Percentiles rank a stretch among this genome's conserved stretches.
Evolutionary conservation across 1,284 basidiomycete genomes (phyloP).

Genomic region (Trametes sp.): DNA sequence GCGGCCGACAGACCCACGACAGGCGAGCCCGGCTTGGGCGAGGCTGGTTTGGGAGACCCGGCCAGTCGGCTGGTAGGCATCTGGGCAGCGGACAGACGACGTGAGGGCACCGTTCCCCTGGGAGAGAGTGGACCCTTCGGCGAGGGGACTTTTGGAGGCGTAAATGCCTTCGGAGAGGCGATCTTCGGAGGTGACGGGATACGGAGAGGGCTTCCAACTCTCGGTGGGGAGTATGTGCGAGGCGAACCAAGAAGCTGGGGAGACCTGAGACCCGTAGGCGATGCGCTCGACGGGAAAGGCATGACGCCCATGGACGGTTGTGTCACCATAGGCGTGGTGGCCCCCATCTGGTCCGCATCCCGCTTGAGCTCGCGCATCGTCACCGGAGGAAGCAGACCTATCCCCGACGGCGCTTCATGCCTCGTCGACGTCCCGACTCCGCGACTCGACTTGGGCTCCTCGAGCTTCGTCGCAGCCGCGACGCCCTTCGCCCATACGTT

Average conservation of each 20-base stretch:
- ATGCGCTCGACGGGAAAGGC: conserved; percentile 41
- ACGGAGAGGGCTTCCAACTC: conserved; percentile 32
- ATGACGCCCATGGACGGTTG: conserved; percentile 27
- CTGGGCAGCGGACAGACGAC: conserved; percentile 30
- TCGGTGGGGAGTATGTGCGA: conserved; percentile 44
- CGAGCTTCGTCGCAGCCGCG: conserved; percentile 19
- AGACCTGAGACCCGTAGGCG: conserved; percentile 43
- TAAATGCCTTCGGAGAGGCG: conserved; percentile 19
- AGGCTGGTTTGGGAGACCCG: conserved; percentile 31
- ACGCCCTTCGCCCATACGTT: conserved; percentile 32
- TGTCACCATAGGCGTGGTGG: conserved; percentile 28
- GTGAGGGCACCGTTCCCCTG: conserved; percentile 8
- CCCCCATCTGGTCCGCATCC: conserved; percentile 38
- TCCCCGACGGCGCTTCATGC: conserved; percentile 19
- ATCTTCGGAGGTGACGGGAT: conserved; percentile 30
- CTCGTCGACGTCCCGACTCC: conserved; percentile 18
- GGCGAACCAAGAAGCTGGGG: conserved; percentile 44
- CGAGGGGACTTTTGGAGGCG: conserved; percentile 33
- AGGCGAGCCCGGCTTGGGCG: conserved; percentile 36
- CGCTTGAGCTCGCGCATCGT: conserved; percentile 34
- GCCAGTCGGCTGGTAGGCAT: conserved; percentile 34
- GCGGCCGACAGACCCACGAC: conserved; percentile 30
- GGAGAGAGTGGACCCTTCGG: conserved; percentile 27
- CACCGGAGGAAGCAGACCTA: conserved; percentile 37
- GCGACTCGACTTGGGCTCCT: conserved; percentile 24